Base-by-base conservation (phyloP, 2,329 filamentous ascomycete species). In the Lachnellula willkommii region DNA sequence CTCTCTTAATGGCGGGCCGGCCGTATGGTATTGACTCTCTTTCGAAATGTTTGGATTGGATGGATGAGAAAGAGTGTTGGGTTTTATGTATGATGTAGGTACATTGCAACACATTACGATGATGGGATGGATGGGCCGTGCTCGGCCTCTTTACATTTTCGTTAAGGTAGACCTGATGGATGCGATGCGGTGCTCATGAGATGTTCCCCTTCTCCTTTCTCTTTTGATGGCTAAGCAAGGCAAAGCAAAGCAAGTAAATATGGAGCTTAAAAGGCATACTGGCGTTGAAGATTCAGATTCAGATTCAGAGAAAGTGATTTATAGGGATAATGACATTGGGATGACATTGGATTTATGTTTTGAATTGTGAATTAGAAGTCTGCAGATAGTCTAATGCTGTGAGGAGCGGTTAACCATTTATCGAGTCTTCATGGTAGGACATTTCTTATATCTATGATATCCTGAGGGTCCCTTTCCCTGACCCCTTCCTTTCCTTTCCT, bases 1-100 rank as follows among this genome's bases (percentile, higher is more conserved):
- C 60, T 67, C 53, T 68, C 65, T 52, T 68, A 48, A 66, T 55
- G 37, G 15, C 50, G 5, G 12, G 12, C 40, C 11, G n/a, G 11
- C 22, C n/a, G 15, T 20, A 9, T 32, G 28, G 28, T 32, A 12
- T 32, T 32, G 8, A 32, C 28, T 12, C 9, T 11, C 4, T 32
- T 32, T 32, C 28, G 9, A 32, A 32, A 32, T 32, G 28, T 32
- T 11, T 45, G 42, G n/a, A 26, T 47, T 47, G 22, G 40, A 52
- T 51, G 47, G 20, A 20, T 20, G 20, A 35, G 46, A 43, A 20
- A 45, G n/a, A 12, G 42, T 22, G 20, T 45, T 15, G n/a, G 42
- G n/a, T 22, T 17, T 24, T 45, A 45, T 45, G 42, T 45, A 45
- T 24, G 20, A 57, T 55, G 55, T 53, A 55, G 32, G 57, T 32